These are phyloP conservation scores for Basipetospora chlamydospora DNA, from an alignment of 2,329 filamentous ascomycete species.

Conservation along the genomic window DNA sequence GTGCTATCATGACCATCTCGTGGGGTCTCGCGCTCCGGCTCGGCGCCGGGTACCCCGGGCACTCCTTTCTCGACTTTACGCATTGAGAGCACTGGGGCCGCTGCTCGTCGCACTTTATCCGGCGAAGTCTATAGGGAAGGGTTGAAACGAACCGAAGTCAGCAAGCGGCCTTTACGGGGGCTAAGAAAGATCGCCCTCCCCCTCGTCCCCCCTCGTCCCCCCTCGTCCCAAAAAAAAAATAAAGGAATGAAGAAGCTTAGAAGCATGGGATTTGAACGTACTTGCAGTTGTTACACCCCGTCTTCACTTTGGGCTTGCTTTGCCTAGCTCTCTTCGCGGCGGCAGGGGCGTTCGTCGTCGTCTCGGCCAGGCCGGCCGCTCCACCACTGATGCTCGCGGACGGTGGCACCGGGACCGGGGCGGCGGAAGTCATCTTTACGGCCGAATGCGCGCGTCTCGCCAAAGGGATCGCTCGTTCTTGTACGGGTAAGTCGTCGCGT, in stretches of 20 bases:
- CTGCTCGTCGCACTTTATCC: slow-evolving; percentile 53
- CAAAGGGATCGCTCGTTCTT: too few relatives aligned
- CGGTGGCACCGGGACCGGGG: too few relatives aligned
- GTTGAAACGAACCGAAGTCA: too few relatives aligned
- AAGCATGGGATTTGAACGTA: slow-evolving; percentile 26
- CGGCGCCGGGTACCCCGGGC: slow-evolving; percentile 48
- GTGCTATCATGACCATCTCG: slow-evolving; percentile 34
- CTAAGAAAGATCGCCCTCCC: too few relatives aligned
- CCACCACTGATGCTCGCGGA: too few relatives aligned
- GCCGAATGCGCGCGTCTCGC: too few relatives aligned
- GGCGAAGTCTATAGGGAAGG: slow-evolving; percentile 29
- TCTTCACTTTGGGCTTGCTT: slow-evolving; percentile 50
- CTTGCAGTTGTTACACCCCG: slow-evolving; percentile 55
- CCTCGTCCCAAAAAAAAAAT: too few relatives aligned
- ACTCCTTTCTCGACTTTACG: slow-evolving; percentile 40
- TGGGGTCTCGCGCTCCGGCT: slow-evolving; percentile 29
- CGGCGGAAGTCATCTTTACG: too few relatives aligned
- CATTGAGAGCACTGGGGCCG: slow-evolving; percentile 48
- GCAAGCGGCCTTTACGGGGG: too few relatives aligned
- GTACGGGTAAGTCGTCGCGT: too few relatives aligned
- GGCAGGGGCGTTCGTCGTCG: background rate
- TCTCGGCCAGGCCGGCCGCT: too few relatives aligned
- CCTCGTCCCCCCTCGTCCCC: too few relatives aligned
- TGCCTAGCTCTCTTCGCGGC: slow-evolving; percentile 29
- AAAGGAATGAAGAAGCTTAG: background rate